Evolutionary conservation across 2,329 filamentous ascomycete genomes (phyloP), one percentile per base, ranked within the genome.

Genomic region (Colletotrichum sp.): DNA sequence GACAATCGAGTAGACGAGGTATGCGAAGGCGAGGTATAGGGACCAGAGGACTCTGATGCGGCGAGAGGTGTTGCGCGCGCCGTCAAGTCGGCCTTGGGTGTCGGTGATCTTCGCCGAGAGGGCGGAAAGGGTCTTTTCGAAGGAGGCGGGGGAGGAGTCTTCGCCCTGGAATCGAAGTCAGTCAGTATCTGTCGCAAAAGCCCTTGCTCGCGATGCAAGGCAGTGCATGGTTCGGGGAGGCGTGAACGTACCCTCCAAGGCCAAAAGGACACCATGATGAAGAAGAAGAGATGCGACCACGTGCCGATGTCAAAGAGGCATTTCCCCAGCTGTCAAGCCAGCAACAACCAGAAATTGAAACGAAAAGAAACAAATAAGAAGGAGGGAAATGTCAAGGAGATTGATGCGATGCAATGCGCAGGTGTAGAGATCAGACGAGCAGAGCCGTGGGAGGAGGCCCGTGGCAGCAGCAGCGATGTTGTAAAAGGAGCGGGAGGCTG

Each of bases 21-120:
- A 99, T 67, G 94, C 95, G 80, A 99, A 96, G 72, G 93, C 93
- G 4, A 96, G 93, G 83, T 99, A 99, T 16, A 99, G 91, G 0
- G 96, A 98, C 92, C 93, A 96, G 71, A 99, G 91, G 48, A 95
- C 95, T 79, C 94, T 96, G 80, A 94, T 91, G 74, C 96, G 94
- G 74, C 96, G 92, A 66, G 94, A 92, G 77, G 91, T 91, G 79
- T 93, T 90, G 63, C 95, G 92, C 52, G 94, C 89, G 57, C 88
- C 88, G 81, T 98, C 96, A 79, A 98, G 93, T 67, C 90, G 92
- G 57, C 93, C 87, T 80, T 94, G 94, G 4, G 93, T 92, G 78
- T 92, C 90, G 55, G 93, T 89, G 84, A 99, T 98, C 86, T 97
- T 98, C 68, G 89, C 88, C 13, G 96, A 94, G 61, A 99, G 91